These are phyloP conservation scores for Salisapilia sapeloensis DNA, from an alignment of 352 stramenopile species.

Conservation along the genomic window DNA sequence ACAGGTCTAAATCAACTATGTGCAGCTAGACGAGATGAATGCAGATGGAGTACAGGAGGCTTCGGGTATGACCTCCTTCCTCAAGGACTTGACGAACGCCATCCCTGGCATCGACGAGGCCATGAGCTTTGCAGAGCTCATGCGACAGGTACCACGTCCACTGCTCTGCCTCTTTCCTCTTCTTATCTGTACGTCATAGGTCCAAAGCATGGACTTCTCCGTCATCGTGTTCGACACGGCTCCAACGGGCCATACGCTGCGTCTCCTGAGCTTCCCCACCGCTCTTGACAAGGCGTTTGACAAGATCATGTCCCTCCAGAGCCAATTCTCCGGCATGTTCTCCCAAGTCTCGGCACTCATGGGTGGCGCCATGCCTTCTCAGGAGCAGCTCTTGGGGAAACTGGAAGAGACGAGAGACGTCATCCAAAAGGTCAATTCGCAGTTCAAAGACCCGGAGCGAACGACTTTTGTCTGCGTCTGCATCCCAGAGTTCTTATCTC, in stretches of 20 bases:
- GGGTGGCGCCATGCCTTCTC: conserved; percentile 52
- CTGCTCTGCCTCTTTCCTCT: too few relatives aligned
- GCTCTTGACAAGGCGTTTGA: conserved; percentile 97
- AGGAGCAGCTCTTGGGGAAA: conserved; percentile 92
- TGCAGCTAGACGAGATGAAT: conserved; percentile 69
- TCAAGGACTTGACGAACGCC: conserved; percentile 94
- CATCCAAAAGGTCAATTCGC: conserved; percentile 98
- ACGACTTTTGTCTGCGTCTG: conserved; percentile 99
- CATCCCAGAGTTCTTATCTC: conserved; percentile 99
- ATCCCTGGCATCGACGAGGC: conserved; percentile 98
- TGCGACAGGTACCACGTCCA: too few relatives aligned
- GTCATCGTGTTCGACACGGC: conserved; percentile 98
- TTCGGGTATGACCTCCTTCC: conserved; percentile 86
- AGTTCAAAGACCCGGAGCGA: conserved; percentile 96
- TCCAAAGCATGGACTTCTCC: conserved; percentile 96
- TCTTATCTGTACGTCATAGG: too few relatives aligned
- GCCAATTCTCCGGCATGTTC: conserved; percentile 81
- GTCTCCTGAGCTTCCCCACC: conserved; percentile 93
- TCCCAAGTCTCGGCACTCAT: conserved; percentile 67
- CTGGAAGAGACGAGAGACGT: conserved; percentile 91
- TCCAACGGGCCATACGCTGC: conserved; percentile 94
- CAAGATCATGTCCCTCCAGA: conserved; percentile 96
- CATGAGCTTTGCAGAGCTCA: conserved; percentile 98
- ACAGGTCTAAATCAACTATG: not conserved
- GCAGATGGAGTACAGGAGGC: conserved; percentile 69